A percentile compares a stretch with the other conserved stretches of the same genome.
Evolutionary conservation across 1,284 basidiomycete genomes (phyloP).

Genomic region (Marasmius oreades): DNA sequence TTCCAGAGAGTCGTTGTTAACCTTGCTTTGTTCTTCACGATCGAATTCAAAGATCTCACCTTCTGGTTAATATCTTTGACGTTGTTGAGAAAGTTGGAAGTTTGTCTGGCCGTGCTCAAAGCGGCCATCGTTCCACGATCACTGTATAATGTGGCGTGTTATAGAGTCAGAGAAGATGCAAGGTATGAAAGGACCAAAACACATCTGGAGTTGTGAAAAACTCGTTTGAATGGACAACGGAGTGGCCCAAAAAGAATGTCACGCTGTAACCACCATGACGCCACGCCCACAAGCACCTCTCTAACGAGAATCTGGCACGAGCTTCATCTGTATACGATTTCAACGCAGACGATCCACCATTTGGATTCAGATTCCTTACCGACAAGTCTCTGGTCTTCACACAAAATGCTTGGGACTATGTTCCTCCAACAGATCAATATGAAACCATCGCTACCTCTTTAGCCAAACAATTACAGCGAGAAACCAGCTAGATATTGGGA

Average conservation of each 20-base stretch:
- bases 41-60: conserved; percentile 86
- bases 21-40: conserved; percentile 62
- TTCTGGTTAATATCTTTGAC: conserved; percentile 66
- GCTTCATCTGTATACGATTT: conserved; percentile 13
- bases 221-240: too few relatives aligned
- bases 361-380: conserved; percentile 52
- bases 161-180: too few relatives aligned
- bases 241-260: too few relatives aligned
- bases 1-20: conserved; percentile 83
- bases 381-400: conserved; percentile 64
- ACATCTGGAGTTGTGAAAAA: too few relatives aligned
- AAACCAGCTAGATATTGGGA: conserved; percentile 67
- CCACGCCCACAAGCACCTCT: too few relatives aligned
- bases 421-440: conserved; percentile 76
- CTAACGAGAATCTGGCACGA: too few relatives aligned
- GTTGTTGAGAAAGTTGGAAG: conserved; percentile 84
- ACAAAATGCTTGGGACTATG: conserved; percentile 88
- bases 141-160: too few relatives aligned
- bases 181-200: too few relatives aligned
- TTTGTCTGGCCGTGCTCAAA: conserved; percentile 64
- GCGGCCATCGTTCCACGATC: conserved; percentile 5
- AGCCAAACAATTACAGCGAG: conserved; percentile 69
- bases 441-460: conserved; percentile 68
- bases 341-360: conserved; percentile 7
- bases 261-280: too few relatives aligned